These are phyloP conservation scores for Exophiala bonariae DNA, from an alignment of 2,329 filamentous ascomycete genomes.

Conservation along the genomic window DNA sequence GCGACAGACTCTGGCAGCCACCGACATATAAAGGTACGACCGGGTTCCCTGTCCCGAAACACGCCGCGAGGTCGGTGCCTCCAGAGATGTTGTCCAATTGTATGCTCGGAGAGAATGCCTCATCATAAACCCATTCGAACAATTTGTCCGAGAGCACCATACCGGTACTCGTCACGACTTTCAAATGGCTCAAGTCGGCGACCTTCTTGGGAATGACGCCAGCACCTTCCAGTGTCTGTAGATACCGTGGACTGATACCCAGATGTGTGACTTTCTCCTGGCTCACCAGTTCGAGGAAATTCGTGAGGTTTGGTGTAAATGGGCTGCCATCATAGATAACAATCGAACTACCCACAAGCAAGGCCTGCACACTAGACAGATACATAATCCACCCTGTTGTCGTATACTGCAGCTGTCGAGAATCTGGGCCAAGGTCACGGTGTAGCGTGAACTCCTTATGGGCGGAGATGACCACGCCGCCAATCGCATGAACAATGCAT, in stretches of 20 bases:
- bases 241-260: slow-evolving; percentile 74
- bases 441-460: slow-evolving; percentile 63
- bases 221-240: slow-evolving; percentile 69
- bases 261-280: slow-evolving; percentile 69
- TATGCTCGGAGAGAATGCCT: slow-evolving; percentile 65
- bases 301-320: slow-evolving; percentile 66
- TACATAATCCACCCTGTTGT: slow-evolving; percentile 92
- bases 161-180: slow-evolving; percentile 68
- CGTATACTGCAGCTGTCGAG: slow-evolving; percentile 59
- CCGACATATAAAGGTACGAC: slow-evolving; percentile 65
- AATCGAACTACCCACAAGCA: slow-evolving; percentile 61
- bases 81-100: slow-evolving; percentile 55
- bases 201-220: slow-evolving; percentile 62
- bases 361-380: slow-evolving; percentile 52
- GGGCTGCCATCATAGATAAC: slow-evolving; percentile 84
- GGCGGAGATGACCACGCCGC: slow-evolving; percentile 38
- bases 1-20: slow-evolving; percentile 53
- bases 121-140: slow-evolving; percentile 78
- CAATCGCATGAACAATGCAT: slow-evolving; percentile 73
- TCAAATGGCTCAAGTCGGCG: slow-evolving; percentile 62
- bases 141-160: slow-evolving; percentile 78
- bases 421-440: slow-evolving; percentile 44
- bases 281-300: slow-evolving; percentile 63
- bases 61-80: slow-evolving; percentile 57
- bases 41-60: slow-evolving; percentile 57